These are phyloP conservation scores for Leccinellum luteum DNA, from an alignment of 768 basidiomycete species.

Conservation along the genomic window DNA sequence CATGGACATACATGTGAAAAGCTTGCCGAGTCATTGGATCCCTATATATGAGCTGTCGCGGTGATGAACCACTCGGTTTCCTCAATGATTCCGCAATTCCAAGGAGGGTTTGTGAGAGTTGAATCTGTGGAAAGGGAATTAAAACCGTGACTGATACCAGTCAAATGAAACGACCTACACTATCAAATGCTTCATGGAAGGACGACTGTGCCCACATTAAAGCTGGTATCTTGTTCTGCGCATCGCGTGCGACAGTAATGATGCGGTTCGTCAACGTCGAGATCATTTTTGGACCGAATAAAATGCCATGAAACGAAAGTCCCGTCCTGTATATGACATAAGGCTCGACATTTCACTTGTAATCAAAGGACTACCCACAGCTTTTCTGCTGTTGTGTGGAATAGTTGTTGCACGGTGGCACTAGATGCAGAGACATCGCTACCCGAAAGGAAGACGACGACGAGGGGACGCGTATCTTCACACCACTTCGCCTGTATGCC, in stretches of 20 bases:
- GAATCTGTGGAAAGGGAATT: slow-evolving; percentile 35
- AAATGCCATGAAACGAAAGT: slow-evolving; percentile 54
- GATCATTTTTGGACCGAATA: slow-evolving; percentile 42
- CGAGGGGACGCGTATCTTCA: slow-evolving; percentile 44
- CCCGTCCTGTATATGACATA: slow-evolving; percentile 38
- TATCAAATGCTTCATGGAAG: slow-evolving; percentile 48
- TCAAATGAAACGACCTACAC: slow-evolving; percentile 32
- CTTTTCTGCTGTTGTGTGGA: slow-evolving; percentile 34
- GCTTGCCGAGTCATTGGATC: slow-evolving; percentile 51
- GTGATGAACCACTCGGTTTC: slow-evolving; percentile 47
- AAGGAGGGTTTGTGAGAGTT: slow-evolving; percentile 51
- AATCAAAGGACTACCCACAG: slow-evolving; percentile 33
- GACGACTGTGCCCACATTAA: slow-evolving; percentile 37
- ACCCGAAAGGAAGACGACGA: slow-evolving; percentile 58
- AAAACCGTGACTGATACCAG: not conserved
- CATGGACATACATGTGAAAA: slow-evolving; percentile 53
- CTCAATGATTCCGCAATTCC: slow-evolving; percentile 54
- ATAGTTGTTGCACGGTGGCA: slow-evolving; percentile 33
- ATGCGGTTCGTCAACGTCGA: slow-evolving; percentile 38
- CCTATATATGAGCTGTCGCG: slow-evolving; percentile 44
- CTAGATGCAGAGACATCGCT: slow-evolving; percentile 42
- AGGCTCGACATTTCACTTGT: not conserved
- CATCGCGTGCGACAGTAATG: slow-evolving; percentile 47
- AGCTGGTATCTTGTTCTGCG: slow-evolving; percentile 36
- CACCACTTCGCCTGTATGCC: slow-evolving; percentile 40